These are phyloP conservation scores for Colletotrichum shisoi DNA, from an alignment of 2,329 filamentous ascomycete species.

Conservation along the genomic window DNA sequence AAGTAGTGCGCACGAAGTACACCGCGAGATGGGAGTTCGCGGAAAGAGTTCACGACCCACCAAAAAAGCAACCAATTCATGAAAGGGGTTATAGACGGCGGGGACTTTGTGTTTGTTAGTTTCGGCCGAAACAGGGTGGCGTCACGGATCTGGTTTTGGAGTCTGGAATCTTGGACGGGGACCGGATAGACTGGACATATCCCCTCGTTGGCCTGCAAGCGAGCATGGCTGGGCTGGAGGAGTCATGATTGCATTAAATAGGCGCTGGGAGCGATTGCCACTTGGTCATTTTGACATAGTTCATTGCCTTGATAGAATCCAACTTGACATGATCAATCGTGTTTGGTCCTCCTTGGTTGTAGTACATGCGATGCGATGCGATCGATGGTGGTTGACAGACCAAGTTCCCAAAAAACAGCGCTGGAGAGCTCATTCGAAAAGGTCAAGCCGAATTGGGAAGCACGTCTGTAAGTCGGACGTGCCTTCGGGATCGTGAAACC, in stretches of 20 bases:
- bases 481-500: neutral
- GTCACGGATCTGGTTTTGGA: constrained; percentile 9
- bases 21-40: constrained; percentile 14
- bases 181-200: constrained; percentile 31
- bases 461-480: neutral
- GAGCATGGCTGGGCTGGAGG: constrained; percentile 16
- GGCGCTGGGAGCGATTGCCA: constrained; percentile 13
- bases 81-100: constrained; percentile 24
- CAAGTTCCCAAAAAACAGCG: neutral
- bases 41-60: constrained; percentile 22
- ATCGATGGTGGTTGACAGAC: no score
- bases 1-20: neutral
- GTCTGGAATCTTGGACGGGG: constrained; percentile 7
- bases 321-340: constrained; percentile 6
- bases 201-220: constrained; percentile 12
- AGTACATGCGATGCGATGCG: neutral
- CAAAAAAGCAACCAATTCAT: constrained; percentile 3
- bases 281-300: constrained; percentile 7
- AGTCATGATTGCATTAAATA: constrained; percentile 19
- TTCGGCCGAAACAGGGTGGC: constrained; percentile 14
- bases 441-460: no score
- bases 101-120: constrained; percentile 25
- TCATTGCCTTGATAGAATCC: constrained; percentile 31
- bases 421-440: neutral
- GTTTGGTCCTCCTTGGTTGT: no score